Evolutionary conservation across 352 stramenopile genomes (phyloP).

Genomic region (Phytophthora vignae): DNA sequence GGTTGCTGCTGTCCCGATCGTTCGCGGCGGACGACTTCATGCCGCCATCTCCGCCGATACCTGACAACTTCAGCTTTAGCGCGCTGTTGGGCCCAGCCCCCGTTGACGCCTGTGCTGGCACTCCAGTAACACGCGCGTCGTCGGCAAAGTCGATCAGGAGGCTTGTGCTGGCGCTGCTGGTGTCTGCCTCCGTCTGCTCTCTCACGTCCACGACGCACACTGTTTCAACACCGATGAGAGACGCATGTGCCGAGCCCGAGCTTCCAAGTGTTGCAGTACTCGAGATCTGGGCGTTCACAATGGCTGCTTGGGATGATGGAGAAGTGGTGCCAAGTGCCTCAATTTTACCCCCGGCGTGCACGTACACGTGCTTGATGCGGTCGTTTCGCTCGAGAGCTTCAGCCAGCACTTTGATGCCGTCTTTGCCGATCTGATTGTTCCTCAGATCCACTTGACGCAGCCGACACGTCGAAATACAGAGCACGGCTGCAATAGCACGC

Average conservation of each 20-base stretch:
- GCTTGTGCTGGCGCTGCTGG: constrained; percentile 29
- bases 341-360: constrained; percentile 96
- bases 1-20: constrained; percentile 66
- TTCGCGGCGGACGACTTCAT: constrained; percentile 37
- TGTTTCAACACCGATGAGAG: constrained; percentile 91
- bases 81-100: constrained; percentile 42
- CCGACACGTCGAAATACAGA: constrained; percentile 76
- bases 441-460: constrained; percentile 92
- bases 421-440: constrained; percentile 90
- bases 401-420: constrained; percentile 94
- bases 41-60: constrained; percentile 23
- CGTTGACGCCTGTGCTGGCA: constrained; percentile 5
- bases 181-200: constrained; percentile 67
- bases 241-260: constrained; percentile 26
- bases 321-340: constrained; percentile 91
- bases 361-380: constrained; percentile 95
- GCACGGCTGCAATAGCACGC: constrained; percentile 92
- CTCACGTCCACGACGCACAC: constrained; percentile 95
- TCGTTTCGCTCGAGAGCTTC: constrained; percentile 94
- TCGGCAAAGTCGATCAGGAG: constrained; percentile 39
- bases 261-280: constrained; percentile 42
- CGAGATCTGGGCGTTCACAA: constrained; percentile 58
- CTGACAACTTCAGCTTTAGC: constrained; percentile 71
- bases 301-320: constrained; percentile 36
- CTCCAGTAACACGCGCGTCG: constrained; percentile 27